These are phyloP conservation scores for Neocucurbitaria cava DNA, from an alignment of 2,329 filamentous ascomycete species.

Conservation along the genomic window DNA sequence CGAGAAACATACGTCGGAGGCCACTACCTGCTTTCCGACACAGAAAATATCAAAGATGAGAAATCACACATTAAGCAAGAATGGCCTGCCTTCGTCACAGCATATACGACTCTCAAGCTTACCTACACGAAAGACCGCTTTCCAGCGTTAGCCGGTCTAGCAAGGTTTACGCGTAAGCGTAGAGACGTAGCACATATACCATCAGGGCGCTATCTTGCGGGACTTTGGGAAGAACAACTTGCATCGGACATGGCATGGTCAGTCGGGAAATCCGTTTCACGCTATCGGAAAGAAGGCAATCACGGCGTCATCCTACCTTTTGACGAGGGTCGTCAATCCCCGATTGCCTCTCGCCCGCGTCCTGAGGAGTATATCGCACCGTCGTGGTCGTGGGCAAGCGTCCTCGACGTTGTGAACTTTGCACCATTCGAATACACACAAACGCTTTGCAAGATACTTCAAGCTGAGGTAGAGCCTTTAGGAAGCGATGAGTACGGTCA, in stretches of 20 bases:
- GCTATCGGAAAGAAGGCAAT: too few species aligned
- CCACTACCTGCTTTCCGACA: neutral
- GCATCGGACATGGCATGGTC: slow-evolving; percentile 6
- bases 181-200: neutral
- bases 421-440: too few species aligned
- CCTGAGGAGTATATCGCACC: slow-evolving; percentile 5
- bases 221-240: slow-evolving; percentile 10
- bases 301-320: too few species aligned
- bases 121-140: slow-evolving; percentile 13
- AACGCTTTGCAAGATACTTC: too few species aligned
- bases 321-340: too few species aligned
- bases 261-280: neutral
- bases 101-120: slow-evolving; percentile 9
- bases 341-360: neutral
- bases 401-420: neutral
- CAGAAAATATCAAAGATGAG: neutral
- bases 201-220: slow-evolving; percentile 4
- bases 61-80: neutral
- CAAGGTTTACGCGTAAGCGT: slow-evolving; percentile 1
- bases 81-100: slow-evolving; percentile 1
- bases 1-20: neutral
- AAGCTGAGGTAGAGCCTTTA: too few species aligned
- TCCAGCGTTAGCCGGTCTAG: slow-evolving; percentile 9
- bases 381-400: slow-evolving; percentile 14
- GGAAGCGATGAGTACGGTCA: too few species aligned